These are phyloP conservation scores for Paraconiothyrium sp. DNA, from an alignment of 2,329 filamentous ascomycete genomes.

Conservation along the genomic window DNA sequence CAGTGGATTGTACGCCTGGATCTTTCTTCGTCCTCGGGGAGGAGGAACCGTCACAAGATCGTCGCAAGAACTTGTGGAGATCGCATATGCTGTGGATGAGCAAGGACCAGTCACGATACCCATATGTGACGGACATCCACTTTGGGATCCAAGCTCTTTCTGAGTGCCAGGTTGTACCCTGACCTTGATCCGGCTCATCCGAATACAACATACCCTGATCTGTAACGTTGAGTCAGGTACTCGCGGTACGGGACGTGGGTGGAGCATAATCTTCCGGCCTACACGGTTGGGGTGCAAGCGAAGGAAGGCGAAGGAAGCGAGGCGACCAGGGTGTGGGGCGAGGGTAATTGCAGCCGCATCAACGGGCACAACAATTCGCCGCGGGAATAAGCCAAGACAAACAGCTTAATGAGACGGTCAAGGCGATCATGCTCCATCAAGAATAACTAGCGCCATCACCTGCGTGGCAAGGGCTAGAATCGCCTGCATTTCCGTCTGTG, in stretches of 20 bases:
- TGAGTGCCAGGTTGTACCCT: too few species aligned
- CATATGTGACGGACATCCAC: too few species aligned
- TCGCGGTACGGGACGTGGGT: not conserved
- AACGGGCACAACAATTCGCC: not conserved
- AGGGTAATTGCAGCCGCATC: conserved; percentile 11
- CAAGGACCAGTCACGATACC: too few species aligned
- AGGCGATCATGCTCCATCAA: not conserved
- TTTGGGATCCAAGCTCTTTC: too few species aligned
- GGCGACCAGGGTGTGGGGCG: conserved; percentile 9
- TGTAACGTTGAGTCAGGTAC: not conserved
- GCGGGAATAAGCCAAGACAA: not conserved
- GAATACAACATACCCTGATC: not conserved
- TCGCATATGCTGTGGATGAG: too few species aligned
- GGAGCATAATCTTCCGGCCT: not conserved
- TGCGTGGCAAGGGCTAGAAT: not conserved
- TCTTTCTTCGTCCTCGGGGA: too few species aligned
- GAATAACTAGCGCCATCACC: not conserved
- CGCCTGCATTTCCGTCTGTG: not conserved
- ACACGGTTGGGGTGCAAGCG: not conserved
- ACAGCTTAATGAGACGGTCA: not conserved
- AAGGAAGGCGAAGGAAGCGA: conserved; percentile 15
- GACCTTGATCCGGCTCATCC: too few species aligned
- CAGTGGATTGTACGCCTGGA: too few species aligned
- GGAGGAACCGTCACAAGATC: too few species aligned
- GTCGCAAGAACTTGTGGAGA: too few species aligned